Evolutionary conservation across 495 filamentous ascomycete species (phyloP).

Genomic region (Penicillium taxi): DNA sequence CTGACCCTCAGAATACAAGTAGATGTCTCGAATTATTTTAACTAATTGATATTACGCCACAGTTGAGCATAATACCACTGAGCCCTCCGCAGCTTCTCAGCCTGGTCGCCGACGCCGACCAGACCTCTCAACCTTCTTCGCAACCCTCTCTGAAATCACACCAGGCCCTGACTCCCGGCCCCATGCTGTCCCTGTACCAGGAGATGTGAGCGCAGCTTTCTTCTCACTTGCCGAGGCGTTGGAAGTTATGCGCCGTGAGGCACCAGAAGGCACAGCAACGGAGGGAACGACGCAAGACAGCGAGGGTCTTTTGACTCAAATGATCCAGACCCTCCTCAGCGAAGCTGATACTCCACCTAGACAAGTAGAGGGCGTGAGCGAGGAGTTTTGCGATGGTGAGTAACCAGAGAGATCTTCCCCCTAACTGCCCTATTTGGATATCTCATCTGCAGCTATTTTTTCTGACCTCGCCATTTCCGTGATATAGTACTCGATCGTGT

Average conservation of each 20-base stretch:
- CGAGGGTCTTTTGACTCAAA: slow-evolving; percentile 46
- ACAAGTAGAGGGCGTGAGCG: slow-evolving; percentile 64
- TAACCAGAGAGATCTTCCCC: background rate
- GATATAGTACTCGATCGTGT: slow-evolving; percentile 65
- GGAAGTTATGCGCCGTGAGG: slow-evolving; percentile 38
- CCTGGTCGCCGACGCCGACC: slow-evolving; percentile 51
- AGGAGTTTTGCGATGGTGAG: slow-evolving; percentile 67
- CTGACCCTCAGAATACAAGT: background rate
- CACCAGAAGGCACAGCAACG: slow-evolving; percentile 6
- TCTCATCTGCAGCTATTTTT: too few species aligned
- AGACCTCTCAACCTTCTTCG: slow-evolving; percentile 84
- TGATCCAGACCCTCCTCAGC: slow-evolving; percentile 55
- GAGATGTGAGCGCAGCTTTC: slow-evolving; percentile 58
- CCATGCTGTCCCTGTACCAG: slow-evolving; percentile 63
- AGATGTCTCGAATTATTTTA: background rate
- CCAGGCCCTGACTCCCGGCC: slow-evolving; percentile 38
- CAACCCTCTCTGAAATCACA: slow-evolving; percentile 60
- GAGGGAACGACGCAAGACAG: slow-evolving; percentile 8
- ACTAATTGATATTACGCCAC: slow-evolving; percentile 1
- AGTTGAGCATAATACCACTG: slow-evolving; percentile 77
- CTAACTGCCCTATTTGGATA: background rate
- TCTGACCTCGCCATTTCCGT: too few species aligned
- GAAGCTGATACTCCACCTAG: slow-evolving; percentile 59
- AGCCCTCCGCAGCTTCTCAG: slow-evolving; percentile 26
- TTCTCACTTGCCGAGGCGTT: slow-evolving; percentile 54